Evolutionary conservation across 1,139 yeast genomes (phyloP), one percentile per base, ranked within the genome.

Genomic region (Kodamaea alishanica): DNA sequence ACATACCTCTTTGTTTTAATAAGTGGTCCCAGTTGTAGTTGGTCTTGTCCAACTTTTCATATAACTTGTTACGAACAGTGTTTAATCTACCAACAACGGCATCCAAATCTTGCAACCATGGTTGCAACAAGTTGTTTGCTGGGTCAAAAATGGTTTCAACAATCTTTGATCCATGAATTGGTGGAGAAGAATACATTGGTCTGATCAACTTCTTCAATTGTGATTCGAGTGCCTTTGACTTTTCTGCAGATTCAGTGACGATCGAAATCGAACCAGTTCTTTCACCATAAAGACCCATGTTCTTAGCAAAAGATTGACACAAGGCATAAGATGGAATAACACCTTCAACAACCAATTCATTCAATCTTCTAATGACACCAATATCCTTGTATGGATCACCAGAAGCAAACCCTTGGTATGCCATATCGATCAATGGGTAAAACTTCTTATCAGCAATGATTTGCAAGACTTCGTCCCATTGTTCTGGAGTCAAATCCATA

Each of bases 281-380:
- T 70, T 92, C 96, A 51, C 97, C 96, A 63, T 92, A 89, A 44
- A 90, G 77, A 26, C 98, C 98, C 92, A 92, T 86, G 71, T 90
- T 90, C 68, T 90, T 90, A 50, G 97, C 95, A 66, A 90, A 90
- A 2, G 96, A 88, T 67, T 88, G 96, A 61, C 95, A 85, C 44
- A 87, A 70, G 38, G 85, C 74, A 48, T 82, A 64, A 37, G 84
- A 75, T 47, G 78, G 60, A 42, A 76, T 58, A 50, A 67, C 63
- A 42, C 75, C 75, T 39, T 61, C 62, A 29, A 60, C 73, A 11
- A 73, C 77, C 55, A 71, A 67, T 47, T 67, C 65, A 58, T 73
- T 73, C 57, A 76, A 63, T 57, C 70, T 72, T 56, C 77, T 67
- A 50, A 77, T 61, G 47, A 73, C 63, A 24, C 63, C 68, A 51